Percentiles rank a stretch among this genome's conserved stretches.
Evolutionary conservation across 192 early-diverging fungal species (phyloP).

Genomic region (Coemansia sp.): DNA sequence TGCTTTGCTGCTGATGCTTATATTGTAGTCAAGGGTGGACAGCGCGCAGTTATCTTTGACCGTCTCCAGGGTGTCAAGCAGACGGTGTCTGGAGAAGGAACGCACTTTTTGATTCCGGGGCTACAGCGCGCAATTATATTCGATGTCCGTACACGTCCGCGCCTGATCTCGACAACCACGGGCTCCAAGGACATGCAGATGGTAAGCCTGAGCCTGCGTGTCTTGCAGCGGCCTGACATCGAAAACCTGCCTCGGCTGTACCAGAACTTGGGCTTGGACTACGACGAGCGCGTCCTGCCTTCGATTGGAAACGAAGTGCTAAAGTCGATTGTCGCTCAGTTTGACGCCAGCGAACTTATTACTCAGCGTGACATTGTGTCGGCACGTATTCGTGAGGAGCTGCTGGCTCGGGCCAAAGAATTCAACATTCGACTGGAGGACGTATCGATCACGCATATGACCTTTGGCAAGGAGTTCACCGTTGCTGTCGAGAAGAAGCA

Average conservation of each 20-base stretch:
- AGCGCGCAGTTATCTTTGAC: conserved; percentile 97
- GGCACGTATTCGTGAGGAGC: conserved; percentile 86
- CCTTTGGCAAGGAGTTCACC: conserved; percentile 98
- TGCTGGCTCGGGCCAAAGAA: conserved; percentile 87
- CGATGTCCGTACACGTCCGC: conserved; percentile 92
- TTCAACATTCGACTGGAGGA: conserved; percentile 97
- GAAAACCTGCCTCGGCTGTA: conserved; percentile 77
- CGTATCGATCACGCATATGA: conserved; percentile 98
- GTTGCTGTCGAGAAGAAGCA: conserved; percentile 98
- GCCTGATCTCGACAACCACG: conserved; percentile 98
- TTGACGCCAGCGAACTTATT: conserved; percentile 95
- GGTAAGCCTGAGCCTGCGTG: conserved; percentile 90
- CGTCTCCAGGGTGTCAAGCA: conserved; percentile 87
- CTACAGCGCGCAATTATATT: conserved; percentile 85
- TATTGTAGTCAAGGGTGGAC: conserved; percentile 84
- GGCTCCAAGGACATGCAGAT: conserved; percentile 99
- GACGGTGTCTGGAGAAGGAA: conserved; percentile 82
- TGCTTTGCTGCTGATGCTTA: background rate
- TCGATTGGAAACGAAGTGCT: conserved; percentile 99
- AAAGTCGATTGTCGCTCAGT: conserved; percentile 97
- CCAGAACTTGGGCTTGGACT: conserved; percentile 89
- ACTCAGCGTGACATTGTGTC: conserved; percentile 97
- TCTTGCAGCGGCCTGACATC: conserved; percentile 84
- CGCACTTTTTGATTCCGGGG: conserved; percentile 98
- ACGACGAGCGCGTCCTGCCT: conserved; percentile 96